Base-by-base conservation (phyloP, 2,329 filamentous ascomycete genomes). In the Colletotrichum aenigma region DNA sequence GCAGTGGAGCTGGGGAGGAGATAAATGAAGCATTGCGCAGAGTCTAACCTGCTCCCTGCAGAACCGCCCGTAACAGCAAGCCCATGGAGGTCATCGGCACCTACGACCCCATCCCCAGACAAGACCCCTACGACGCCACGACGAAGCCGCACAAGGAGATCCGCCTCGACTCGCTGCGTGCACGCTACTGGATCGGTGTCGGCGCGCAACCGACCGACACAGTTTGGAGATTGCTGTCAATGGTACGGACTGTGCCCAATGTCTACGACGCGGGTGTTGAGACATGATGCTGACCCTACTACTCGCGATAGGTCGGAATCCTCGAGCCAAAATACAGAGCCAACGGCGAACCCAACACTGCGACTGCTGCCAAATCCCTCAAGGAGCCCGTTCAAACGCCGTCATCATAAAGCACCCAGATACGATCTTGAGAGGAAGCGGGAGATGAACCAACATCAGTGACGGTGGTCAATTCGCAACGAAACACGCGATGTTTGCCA, bases 101-200 rank as follows among this genome's bases (percentile, higher is more conserved):
- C 60, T 94, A 94, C 86, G 92, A 94, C 81, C 93, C 93, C 2
- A 87, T 93, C 21, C 93, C 93, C 30, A 92, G 91, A 81, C 84
- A 87, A 30, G 89, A 93, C 78, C 89, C 91, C 2, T 90, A 91
- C 80, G 94, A 87, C 81, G 84, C 82, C 79, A 89, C 90, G n/a
- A 91, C 92, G 21, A 91, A 92, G 74, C 90, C 94, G 71, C 95
- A 94, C 88, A 99, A 99, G 86, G 96, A 98, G 79, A 94, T 99
- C 83, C 93, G 95, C 81, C 90, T 99, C 16, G 97, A 99, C 85
- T 88, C 91, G 9, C 88, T 91, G 78, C 90, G 97, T 76, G 94
- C 96, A 73, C 93, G 94, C 85, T 99, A 99, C 88, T 99, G 97
- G 97, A 90, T 99, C 43, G 97, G 97, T 83, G 96, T 98, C 5